Percentiles rank a stretch among this genome's conserved stretches.
Conservation (phyloP, 805 yeast genomes). For the Ogataea glucozyma region DNA sequence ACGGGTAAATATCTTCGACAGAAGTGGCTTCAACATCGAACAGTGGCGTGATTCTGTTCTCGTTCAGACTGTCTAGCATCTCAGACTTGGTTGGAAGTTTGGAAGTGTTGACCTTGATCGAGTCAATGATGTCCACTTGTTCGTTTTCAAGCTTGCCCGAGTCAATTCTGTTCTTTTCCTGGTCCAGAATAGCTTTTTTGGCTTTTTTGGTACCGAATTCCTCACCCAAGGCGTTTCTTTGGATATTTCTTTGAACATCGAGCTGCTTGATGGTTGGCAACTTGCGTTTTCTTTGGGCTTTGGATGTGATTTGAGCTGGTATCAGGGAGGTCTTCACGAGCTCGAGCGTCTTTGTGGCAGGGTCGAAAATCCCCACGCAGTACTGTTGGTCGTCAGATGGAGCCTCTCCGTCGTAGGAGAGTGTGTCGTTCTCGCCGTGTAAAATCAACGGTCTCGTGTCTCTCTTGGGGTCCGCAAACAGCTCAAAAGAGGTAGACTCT, state of each 20-base stretch:
- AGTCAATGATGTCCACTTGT: constrained; percentile 80
- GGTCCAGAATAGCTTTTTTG: constrained; percentile 80
- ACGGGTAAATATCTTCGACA: constrained; percentile 81
- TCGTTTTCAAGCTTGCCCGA: constrained; percentile 68
- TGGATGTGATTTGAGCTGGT: constrained; percentile 62
- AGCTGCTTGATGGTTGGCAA: constrained; percentile 66
- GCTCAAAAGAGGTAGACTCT: constrained; percentile 55
- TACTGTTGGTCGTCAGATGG: constrained; percentile 50
- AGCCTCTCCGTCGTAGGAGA: constrained; percentile 69
- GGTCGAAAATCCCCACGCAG: constrained; percentile 77
- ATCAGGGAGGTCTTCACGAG: constrained; percentile 63
- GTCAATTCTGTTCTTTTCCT: constrained; percentile 83
- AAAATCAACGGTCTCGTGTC: constrained; percentile 44
- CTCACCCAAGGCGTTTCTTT: constrained; percentile 86
- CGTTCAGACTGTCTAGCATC: constrained; percentile 55
- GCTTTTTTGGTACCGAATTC: constrained; percentile 98
- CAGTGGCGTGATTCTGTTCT: constrained; percentile 81
- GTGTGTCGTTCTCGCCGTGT: constrained; percentile 75
- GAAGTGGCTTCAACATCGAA: constrained; percentile 76
- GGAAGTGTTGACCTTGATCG: constrained; percentile 67
- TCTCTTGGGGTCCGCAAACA: constrained; percentile 52
- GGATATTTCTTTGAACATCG: constrained; percentile 50
- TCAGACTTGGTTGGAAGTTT: constrained; percentile 72
- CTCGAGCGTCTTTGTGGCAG: constrained; percentile 60
- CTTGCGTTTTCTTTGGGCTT: constrained; percentile 51